These are phyloP conservation scores for Leucosporidium creatinivorum DNA, from an alignment of 768 basidiomycete species.

Conservation along the genomic window DNA sequence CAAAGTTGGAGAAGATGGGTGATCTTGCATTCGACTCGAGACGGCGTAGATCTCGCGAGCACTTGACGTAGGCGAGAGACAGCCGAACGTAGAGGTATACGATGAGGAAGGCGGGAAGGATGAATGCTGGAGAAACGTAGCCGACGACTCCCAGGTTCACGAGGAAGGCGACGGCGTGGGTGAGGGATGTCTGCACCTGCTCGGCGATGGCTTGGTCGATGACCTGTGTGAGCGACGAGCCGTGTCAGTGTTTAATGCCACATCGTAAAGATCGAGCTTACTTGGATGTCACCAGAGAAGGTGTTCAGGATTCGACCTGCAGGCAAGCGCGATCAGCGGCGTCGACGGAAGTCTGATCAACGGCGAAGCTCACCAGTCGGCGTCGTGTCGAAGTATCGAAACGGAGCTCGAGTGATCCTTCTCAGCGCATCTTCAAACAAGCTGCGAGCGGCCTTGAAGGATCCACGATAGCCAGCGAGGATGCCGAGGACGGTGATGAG, in stretches of 20 bases:
- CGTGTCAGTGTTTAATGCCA: too few relatives aligned
- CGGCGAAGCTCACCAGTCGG: neutral
- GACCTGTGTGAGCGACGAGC: slow-evolving; percentile 24
- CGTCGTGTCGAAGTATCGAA: slow-evolving; percentile 59
- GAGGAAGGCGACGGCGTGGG: slow-evolving; percentile 44
- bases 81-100: slow-evolving; percentile 59
- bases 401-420: slow-evolving; percentile 56
- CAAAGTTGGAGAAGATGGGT: slow-evolving; percentile 43
- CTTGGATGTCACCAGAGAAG: neutral
- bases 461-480: slow-evolving; percentile 60
- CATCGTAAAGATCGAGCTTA: too few relatives aligned
- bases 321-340: neutral
- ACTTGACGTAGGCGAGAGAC: slow-evolving; percentile 56
- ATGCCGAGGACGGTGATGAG: slow-evolving; percentile 34
- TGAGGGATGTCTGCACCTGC: slow-evolving; percentile 12
- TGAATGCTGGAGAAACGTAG: slow-evolving; percentile 57
- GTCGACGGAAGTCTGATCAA: neutral
- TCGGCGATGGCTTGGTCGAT: slow-evolving; percentile 17
- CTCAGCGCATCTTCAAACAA: slow-evolving; percentile 54
- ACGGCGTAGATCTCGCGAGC: slow-evolving; percentile 58
- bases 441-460: slow-evolving; percentile 54
- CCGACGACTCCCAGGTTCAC: slow-evolving; percentile 62
- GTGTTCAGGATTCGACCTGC: neutral
- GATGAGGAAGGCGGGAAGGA: slow-evolving; percentile 60
- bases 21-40: slow-evolving; percentile 41